Conservation (phyloP, 208 protist genomes). For the Leishmania mexicana region DNA sequence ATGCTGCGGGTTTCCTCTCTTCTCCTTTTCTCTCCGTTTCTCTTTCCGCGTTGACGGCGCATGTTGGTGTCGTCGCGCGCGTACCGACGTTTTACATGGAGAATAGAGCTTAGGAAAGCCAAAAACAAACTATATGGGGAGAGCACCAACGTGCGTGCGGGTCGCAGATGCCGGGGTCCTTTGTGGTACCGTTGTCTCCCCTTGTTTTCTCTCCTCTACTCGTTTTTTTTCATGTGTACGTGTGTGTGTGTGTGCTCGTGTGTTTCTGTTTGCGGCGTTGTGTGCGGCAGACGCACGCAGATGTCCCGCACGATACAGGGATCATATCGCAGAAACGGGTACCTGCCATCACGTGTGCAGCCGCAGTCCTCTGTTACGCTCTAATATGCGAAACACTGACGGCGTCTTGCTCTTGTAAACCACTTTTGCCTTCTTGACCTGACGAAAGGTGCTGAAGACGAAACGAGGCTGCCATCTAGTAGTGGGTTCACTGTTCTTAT, state of each 20-base stretch:
- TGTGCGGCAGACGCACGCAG: not conserved
- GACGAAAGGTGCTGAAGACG: not conserved
- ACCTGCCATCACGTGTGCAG: not conserved
- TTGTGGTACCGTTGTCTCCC: not conserved
- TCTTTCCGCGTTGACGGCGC: not conserved
- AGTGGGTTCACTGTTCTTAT: not conserved
- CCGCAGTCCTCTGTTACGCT: not conserved
- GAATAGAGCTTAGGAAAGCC: not conserved
- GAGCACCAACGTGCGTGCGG: not conserved
- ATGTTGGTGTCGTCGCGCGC: too few relatives aligned
- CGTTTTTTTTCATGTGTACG: not conserved
- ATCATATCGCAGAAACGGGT: not conserved
- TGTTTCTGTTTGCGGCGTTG: not conserved
- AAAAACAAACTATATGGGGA: not conserved
- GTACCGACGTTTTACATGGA: not conserved
- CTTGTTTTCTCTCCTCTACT: not conserved
- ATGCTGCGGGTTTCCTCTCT: not conserved
- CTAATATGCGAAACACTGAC: not conserved
- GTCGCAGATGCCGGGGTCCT: not conserved
- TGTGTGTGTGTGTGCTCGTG: too few relatives aligned
- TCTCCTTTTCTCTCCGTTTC: not conserved
- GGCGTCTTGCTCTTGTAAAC: not conserved
- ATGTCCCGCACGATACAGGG: not conserved
- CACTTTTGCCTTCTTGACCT: not conserved
- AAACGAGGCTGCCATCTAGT: not conserved